Evolutionary conservation across 768 basidiomycete species (phyloP), one percentile per base, ranked within the genome.

Genomic region (Hygrocybe coccinea): DNA sequence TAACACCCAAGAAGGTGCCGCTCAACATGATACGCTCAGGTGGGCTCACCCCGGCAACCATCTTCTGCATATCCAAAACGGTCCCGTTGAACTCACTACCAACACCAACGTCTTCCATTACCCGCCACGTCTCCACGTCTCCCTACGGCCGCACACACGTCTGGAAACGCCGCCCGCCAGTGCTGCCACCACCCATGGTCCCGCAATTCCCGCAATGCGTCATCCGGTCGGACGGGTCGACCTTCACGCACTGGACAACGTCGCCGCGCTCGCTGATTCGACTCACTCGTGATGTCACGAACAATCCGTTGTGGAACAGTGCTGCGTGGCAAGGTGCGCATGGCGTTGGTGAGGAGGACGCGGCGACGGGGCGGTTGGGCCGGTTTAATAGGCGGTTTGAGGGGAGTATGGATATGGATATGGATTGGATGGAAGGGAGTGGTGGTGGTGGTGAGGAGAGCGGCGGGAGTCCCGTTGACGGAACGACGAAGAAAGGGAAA

Each of bases 161-260:
- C 66, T 84, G 84, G 83, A 84, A 85, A 71, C 79, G 82, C 53
- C 82, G 87, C 34, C 62, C 78, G 44, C 81, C 83, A 15, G 71
- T 77, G 4, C 79, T 95, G 2, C 93, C 93, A 2, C 85, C 87
- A 58, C 93, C 93, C 2, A 70, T 91, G 62, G 88, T 93, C 1
- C 89, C 91, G 34, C 87, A 87, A 59, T 95, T 87, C 70, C 87
- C 90, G 2, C 91, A 94, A 70, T 82, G 78, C 59, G 88, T 95
- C 57, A 79, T 91, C 55, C 85, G 89, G 61, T 85, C 91, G 0
- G 94, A 95, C 72, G 93, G 94, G 10, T 87, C 89, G 24, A 89
- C 88, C 1, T 92, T 91, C 68, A 84, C 81, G 4, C 89, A 94
- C 62, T 89, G 87, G 81, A 91, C 89, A 11, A 95, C 93, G 1